Base-by-base conservation (phyloP, 257 asterid species). In the Henckelia pumila region DNA sequence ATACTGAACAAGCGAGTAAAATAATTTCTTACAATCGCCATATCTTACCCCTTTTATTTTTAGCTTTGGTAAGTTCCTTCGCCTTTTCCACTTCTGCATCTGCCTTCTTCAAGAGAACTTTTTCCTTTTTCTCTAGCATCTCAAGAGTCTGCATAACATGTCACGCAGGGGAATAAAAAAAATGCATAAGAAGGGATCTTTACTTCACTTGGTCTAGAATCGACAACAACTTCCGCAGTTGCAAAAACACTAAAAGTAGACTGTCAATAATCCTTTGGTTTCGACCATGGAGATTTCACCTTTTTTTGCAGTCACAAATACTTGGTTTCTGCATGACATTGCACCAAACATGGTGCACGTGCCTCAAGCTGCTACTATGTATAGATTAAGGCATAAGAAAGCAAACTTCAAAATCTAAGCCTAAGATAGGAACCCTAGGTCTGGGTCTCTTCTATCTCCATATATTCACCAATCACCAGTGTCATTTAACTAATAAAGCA, bases 61-160 rank as follows among this genome's bases (percentile, higher is more conserved):
- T 88, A 24, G 88, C 86, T 84, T 79, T 83, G 61, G 94, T 86
- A 60, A 80, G 81, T 67, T 88, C 94, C 89, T 82, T 86, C 30
- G 96, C 96, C 78, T 75, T 88, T 78, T 88, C 94, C 64, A 86
- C 89, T 74, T 88, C 96, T 0, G 81, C 87, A 2, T 83, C 71
- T 76, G 86, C 88, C 73, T 86, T 86, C 85, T 88, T 88, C 83
- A 81, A 68, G 59, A 86, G 81, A 75, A 88, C 94, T 57, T 83
- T 84, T 76, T 88, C 96, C 64, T 88, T 88, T 66, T 86, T 86
- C 96, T 88, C 96, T 49, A 86, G 83, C 96, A 88, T 88, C 75
- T 84, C 96, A 69, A 88, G 94, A 63, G 96, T 84, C 94, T 86
- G 80, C 79, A 65, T 19, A 64, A 64, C 67, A 77, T 44, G 52